Evolutionary conservation across 192 early-diverging fungal species (phyloP).

Genomic region (Lunasporangiospora selenospora): DNA sequence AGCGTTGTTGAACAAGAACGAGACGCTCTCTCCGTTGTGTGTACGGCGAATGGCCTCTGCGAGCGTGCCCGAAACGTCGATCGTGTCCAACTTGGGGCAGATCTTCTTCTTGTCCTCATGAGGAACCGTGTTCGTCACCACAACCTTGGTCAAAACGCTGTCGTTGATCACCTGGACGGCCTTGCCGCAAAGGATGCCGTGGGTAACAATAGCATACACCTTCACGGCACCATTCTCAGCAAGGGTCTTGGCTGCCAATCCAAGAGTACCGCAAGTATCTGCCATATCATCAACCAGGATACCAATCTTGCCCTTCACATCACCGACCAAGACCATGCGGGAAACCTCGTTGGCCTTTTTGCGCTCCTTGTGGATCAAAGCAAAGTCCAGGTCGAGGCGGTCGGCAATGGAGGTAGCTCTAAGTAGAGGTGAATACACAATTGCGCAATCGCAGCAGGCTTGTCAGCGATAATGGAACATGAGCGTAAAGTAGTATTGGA

Average conservation of each 20-base stretch:
- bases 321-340: conserved; percentile 94
- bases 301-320: conserved; percentile 88
- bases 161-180: conserved; percentile 90
- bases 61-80: conserved; percentile 81
- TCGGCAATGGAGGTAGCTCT: conserved; percentile 89
- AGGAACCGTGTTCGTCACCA: conserved; percentile 86
- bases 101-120: conserved; percentile 80
- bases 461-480: too few species aligned
- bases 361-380: conserved; percentile 97
- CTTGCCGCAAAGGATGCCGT: conserved; percentile 92
- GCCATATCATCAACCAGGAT: conserved; percentile 99
- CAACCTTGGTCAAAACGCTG: conserved; percentile 73
- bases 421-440: background rate
- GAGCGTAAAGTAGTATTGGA: too few species aligned
- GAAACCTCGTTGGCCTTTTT: conserved; percentile 89
- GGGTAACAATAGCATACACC: conserved; percentile 96
- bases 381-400: conserved; percentile 89
- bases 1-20: conserved; percentile 74
- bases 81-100: conserved; percentile 82
- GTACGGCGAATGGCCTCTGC: conserved; percentile 93
- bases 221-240: conserved; percentile 89
- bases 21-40: conserved; percentile 95
- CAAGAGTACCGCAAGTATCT: conserved; percentile 94
- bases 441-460: too few species aligned
- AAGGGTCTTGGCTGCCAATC: conserved; percentile 86